These are phyloP conservation scores for Claviceps cyperi DNA, from an alignment of 2,329 filamentous ascomycete genomes.

Conservation along the genomic window DNA sequence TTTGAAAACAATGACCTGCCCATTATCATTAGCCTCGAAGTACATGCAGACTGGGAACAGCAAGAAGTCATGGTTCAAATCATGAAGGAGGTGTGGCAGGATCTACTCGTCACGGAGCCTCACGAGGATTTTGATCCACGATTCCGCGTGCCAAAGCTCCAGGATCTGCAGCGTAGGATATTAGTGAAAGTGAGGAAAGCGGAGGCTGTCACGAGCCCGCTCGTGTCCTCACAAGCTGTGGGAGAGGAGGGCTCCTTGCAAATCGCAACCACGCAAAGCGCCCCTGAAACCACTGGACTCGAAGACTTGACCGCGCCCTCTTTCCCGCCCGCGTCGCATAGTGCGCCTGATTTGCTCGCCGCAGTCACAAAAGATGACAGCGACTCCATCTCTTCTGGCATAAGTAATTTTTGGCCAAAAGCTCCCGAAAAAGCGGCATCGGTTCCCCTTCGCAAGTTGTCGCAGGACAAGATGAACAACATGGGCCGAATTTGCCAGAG, in stretches of 20 bases:
- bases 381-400: conserved; percentile 21
- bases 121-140: conserved; percentile 36
- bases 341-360: conserved; percentile 15
- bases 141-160: conserved; percentile 51
- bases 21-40: conserved; percentile 82
- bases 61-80: conserved; percentile 89
- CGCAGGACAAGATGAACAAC: conserved; percentile 18
- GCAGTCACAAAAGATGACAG: conserved; percentile 22
- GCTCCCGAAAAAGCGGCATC: conserved; percentile 2
- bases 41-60: conserved; percentile 69
- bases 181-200: conserved; percentile 65
- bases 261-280: conserved; percentile 14
- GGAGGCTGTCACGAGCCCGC: conserved; percentile 18
- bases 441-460: neutral
- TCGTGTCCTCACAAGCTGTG: neutral
- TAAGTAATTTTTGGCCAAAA: conserved; percentile 23
- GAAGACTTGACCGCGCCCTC: neutral
- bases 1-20: conserved; percentile 66
- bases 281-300: conserved; percentile 4
- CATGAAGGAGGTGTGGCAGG: conserved; percentile 79
- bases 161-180: conserved; percentile 64
- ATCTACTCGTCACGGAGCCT: conserved; percentile 50
- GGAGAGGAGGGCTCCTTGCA: neutral
- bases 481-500: conserved; percentile 53
- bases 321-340: neutral